A percentile compares a stretch with the other conserved stretches of the same genome.
Evolutionary conservation across 202 grass and related monocot species (phyloP).

Genomic region (Alloteropsis angusta): DNA sequence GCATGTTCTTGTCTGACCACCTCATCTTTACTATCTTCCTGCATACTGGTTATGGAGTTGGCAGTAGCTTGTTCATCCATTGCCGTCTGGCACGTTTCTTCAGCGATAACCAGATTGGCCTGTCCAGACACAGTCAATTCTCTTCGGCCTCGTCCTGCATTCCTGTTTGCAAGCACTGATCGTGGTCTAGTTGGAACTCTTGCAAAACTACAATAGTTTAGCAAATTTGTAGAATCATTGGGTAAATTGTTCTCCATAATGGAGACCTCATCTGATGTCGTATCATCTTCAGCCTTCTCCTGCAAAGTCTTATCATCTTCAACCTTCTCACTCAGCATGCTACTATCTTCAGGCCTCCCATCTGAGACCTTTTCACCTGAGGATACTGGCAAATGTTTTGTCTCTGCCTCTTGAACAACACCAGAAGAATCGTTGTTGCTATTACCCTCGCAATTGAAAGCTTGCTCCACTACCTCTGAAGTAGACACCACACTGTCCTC

Average conservation of each 20-base stretch:
- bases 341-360: slow-evolving; percentile 13
- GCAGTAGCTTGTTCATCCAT: slow-evolving; percentile 25
- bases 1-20: slow-evolving; percentile 17
- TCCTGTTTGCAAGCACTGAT: slow-evolving; percentile 50
- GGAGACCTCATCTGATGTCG: slow-evolving; percentile 13
- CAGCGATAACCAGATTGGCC: slow-evolving; percentile 24
- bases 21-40: slow-evolving; percentile 27
- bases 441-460: slow-evolving; percentile 14
- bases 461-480: slow-evolving; percentile 35
- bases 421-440: slow-evolving; percentile 28
- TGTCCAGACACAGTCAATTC: slow-evolving; percentile 24
- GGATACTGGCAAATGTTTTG: slow-evolving; percentile 9
- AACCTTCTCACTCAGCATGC: slow-evolving; percentile 8
- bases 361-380: slow-evolving; percentile 22
- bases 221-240: slow-evolving; percentile 31
- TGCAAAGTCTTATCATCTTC: slow-evolving; percentile 8
- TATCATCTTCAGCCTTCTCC: slow-evolving; percentile 23
- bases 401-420: slow-evolving; percentile 21
- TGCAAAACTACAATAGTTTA: slow-evolving; percentile 54
- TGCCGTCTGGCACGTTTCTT: slow-evolving; percentile 7
- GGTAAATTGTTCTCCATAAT: slow-evolving; percentile 15
- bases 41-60: slow-evolving; percentile 18
- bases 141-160: slow-evolving; percentile 11
- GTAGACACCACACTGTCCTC: slow-evolving; percentile 44
- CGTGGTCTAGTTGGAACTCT: slow-evolving; percentile 58